Base-by-base conservation (phyloP, 1,284 basidiomycete species). In the Cryptococcus floricola region DNA sequence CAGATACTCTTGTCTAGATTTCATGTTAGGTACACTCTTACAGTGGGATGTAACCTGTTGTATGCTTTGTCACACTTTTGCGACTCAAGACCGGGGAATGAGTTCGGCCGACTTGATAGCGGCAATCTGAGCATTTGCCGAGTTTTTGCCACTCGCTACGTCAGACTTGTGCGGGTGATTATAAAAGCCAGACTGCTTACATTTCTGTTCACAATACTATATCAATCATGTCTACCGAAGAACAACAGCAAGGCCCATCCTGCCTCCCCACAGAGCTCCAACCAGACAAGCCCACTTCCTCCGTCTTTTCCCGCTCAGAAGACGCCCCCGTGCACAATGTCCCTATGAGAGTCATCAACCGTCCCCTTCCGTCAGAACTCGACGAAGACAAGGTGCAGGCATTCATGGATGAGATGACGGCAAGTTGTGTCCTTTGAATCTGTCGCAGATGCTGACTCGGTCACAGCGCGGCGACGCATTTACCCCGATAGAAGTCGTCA, bases 321-420 rank as follows among this genome's bases (percentile, higher is more conserved):
- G 49, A 59, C 16, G 64, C 64, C 6, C 69, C 70, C 1, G 58
- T 72, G 10, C 69, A 74, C 54, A 61, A 60, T 46, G 75, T 79
- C 2, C 77, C 78, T 12, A 74, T 79, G 71, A 49, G 58, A 16
- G 72, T 78, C 27, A 76, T 79, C 56, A 67, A 68, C 41, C 65
- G 78, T 3, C 78, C 78, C 0, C 56, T 78, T 2, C 77, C 76
- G 2, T 71, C 70, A 2, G 71, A 72, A 48, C 64, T 79, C 31
- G 76, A 76, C 53, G 73, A 79, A 63, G 57, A 46, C 13, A 78
- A 78, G 47, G 77, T 78, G 0, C 25, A 63, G 49, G 57, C 63
- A 6, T 79, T 79, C 63, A 77, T 78, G 75, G 58, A 70, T 16
- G 77, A 78, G 57, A 74, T 79, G 65, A 50, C 69, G 65, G 76